Base-by-base conservation (phyloP, 2,329 filamentous ascomycete genomes). In the Cladorrhinum sp. region DNA sequence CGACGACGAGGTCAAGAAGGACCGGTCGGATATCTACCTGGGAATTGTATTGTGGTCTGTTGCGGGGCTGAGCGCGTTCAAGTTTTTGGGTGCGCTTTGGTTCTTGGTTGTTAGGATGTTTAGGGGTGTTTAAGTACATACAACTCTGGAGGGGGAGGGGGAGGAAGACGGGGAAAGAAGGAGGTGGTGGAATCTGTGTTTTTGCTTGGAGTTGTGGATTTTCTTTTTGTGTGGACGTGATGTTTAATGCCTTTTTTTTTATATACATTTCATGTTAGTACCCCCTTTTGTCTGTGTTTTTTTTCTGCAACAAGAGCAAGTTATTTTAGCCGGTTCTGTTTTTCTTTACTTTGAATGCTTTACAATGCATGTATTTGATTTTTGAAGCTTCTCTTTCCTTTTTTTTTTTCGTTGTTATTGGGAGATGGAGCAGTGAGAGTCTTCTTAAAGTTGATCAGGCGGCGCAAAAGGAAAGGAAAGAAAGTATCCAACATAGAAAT, bases 21-120 rank as follows among this genome's bases (percentile, higher is more conserved):
- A 65, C 58, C 85, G 90, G 12, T 86, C 89, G 20, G 89, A 87
- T 56, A 87, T 96, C 59, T 97, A 97, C 77, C 88, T 97, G 82
- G 86, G 84, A 2, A 87, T 96, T 49, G 87, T 97, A 16, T 75
- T 97, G 64, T 97, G 93, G 88, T 92, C 88, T 73, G 93, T 97
- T 46, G 93, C 92, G 0, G 92, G 80, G 1, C 75, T 97, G 59
- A 92, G 90, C 23, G 85, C 86, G 1, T 94, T 97, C 76, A 91
- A 94, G 73, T 96, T 97, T 69, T 77, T 93, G 23, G 93, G 93
- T 2, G 91, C 91, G 0, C 81, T 91, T 76, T 96, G 92, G 91
- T 97, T 97, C 79, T 83, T 99, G 80, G 82, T 98, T 68, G 88
- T 94, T 60, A 83, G 92, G 70, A 84, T 96, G 85, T 94, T 96